Evolutionary conservation across 345 rosid species (phyloP), one percentile per base, ranked within the genome.

Genomic region (Eucalyptus viminalis): DNA sequence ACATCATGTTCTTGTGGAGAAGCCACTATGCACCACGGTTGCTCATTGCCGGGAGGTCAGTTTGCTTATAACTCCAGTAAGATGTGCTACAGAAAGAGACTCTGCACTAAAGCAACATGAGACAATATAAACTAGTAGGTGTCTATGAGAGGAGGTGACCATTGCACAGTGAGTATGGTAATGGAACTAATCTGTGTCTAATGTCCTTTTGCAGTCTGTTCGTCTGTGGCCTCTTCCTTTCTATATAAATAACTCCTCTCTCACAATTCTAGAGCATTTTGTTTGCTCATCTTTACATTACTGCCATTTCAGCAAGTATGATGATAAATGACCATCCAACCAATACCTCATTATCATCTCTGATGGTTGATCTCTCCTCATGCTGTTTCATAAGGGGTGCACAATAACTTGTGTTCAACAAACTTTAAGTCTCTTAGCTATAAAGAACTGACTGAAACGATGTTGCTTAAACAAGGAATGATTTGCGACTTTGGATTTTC

Each of bases 1-100:
- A 11, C 98, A 94, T 90, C 98, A 97, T 44, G 97, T 97, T n/a
- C 94, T 97, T 12, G 99, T 97, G 29, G 99, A 97, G 97, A 97
- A 97, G 94, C 99, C 99, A 11, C 90, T 97, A 89, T 97, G 99
- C 92, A 97, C 99, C 51, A 95, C 94, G 4, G 96, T 97, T 81
- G 94, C 94, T n/a, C 93, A 97, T 87, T 97, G 99, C 95, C 94
- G 92, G 91, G 90, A 96, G 97, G 99, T 97, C 50, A 22, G 90
- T 90, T 86, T 49, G 17, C 53, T 86, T 34, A 14, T 17, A 31
- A 11, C 17, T 43, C 87, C 49, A 6, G 27, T 76, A 76, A 76
- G 47, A 37, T 76, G 85, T 21, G 29, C 85, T 76, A 76, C 85
- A 40, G 85, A 37, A 76, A 76, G 83, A 76, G 85, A 76, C 85